These are phyloP conservation scores for Vanderwaltozyma yarrowii DNA, from an alignment of 805 yeast genomes.

Conservation along the genomic window DNA sequence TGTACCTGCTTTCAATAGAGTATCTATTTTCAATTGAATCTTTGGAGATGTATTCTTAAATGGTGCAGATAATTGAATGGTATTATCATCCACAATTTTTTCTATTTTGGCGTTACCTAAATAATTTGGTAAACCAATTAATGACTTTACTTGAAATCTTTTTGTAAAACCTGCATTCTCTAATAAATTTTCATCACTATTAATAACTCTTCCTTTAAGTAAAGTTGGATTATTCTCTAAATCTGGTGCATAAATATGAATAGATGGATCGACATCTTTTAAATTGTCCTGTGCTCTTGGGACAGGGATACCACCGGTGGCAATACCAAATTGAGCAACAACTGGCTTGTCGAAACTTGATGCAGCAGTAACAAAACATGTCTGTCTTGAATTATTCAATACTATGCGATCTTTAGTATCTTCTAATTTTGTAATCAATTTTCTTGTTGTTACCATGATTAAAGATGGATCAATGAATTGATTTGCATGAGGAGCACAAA, in stretches of 20 bases:
- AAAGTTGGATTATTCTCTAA: conserved; percentile 36
- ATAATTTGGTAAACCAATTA: conserved; percentile 66
- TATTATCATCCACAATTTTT: conserved; percentile 56
- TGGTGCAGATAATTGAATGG: conserved; percentile 49
- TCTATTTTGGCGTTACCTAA: conserved; percentile 68
- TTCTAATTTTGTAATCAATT: conserved; percentile 5
- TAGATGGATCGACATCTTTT: conserved; percentile 39
- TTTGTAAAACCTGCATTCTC: conserved; percentile 50
- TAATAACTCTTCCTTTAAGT: conserved; percentile 25
- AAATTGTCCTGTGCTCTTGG: conserved; percentile 84
- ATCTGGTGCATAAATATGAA: conserved; percentile 44
- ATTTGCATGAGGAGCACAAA: conserved; percentile 78
- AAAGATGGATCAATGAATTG: conserved; percentile 79
- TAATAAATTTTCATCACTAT: conserved; percentile 3
- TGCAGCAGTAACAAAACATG: conserved; percentile 78
- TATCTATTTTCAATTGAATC: conserved; percentile 30
- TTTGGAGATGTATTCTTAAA: conserved; percentile 45
- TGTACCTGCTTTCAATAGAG: conserved; percentile 46
- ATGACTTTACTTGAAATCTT: conserved; percentile 52
- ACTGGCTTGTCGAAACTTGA: conserved; percentile 50
- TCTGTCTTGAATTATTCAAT: conserved; percentile 42
- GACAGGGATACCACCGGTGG: conserved; percentile 78
- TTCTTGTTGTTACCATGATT: conserved; percentile 64
- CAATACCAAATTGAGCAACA: conserved; percentile 66
- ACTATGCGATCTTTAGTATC: neutral